phyloP scores from a whole-genome alignment of 306 rosid genomes.

The Gleditsia sinensis region DNA sequence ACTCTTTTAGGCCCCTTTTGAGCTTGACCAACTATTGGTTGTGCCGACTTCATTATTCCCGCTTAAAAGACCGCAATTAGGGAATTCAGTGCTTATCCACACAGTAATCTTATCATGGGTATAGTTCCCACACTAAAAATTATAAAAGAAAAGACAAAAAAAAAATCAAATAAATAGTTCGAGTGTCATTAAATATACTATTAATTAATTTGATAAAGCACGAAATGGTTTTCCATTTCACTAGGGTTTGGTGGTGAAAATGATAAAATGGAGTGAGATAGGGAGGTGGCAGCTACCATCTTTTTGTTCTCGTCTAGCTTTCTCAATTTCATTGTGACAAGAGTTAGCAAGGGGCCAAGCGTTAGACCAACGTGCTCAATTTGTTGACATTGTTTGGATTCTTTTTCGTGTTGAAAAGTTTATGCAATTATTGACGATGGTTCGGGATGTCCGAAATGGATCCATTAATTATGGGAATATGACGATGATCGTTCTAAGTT shows the following conservation, averaged over 20 bases:
- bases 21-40: too few relatives aligned
- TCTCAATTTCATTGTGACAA: background rate
- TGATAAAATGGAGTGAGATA: background rate
- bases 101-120: conserved; percentile 36
- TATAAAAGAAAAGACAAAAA: background rate
- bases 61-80: conserved; percentile 20
- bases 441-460: too few relatives aligned
- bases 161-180: background rate
- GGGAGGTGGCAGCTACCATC: background rate
- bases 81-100: conserved; percentile 39
- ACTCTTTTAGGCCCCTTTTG: background rate
- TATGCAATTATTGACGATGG: background rate
- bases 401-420: background rate
- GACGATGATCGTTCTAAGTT: too few relatives aligned
- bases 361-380: background rate
- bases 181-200: background rate
- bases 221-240: background rate
- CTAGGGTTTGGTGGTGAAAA: background rate
- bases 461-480: too few relatives aligned
- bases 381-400: background rate
- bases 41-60: conserved; percentile 8
- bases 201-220: background rate
- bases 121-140: conserved; percentile 20
- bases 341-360: background rate
- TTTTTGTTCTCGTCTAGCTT: background rate